Percentiles rank a stretch among this genome's conserved stretches.
These are phyloP conservation scores for Botrytis byssoidea DNA, from an alignment of 2,329 filamentous ascomycete genomes.

Conservation along the genomic window DNA sequence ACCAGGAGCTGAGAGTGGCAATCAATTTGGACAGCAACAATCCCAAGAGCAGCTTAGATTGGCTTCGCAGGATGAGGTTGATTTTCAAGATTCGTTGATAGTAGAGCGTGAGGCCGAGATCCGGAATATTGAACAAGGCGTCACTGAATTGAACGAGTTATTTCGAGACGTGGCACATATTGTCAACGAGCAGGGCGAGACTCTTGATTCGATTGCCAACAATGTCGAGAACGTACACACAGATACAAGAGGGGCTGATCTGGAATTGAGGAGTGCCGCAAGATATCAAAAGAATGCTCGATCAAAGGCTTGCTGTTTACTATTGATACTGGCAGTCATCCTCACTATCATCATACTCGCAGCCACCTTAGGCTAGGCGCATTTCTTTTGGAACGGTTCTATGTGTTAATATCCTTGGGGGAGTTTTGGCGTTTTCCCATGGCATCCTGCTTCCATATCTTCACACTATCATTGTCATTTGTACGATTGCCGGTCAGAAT, in stretches of 20 bases:
- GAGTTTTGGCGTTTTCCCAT: constrained; percentile 22
- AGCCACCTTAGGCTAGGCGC: constrained; percentile 67
- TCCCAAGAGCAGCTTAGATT: constrained; percentile 76
- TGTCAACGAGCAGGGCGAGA: constrained; percentile 87
- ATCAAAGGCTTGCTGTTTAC: constrained; percentile 88
- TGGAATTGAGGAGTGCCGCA: constrained; percentile 80
- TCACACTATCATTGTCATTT: constrained; percentile 1
- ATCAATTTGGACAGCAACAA: constrained; percentile 53
- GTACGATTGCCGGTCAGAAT: constrained; percentile 1
- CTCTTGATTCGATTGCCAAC: constrained; percentile 80
- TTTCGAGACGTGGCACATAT: constrained; percentile 99
- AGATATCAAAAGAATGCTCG: constrained; percentile 94
- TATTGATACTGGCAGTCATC: constrained; percentile 86
- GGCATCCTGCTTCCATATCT: constrained; percentile 1
- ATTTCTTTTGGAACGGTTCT: neutral
- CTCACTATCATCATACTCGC: constrained; percentile 87
- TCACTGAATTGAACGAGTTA: constrained; percentile 91
- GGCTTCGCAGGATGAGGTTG: constrained; percentile 89
- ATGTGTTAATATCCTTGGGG: constrained; percentile 19
- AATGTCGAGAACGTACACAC: constrained; percentile 82
- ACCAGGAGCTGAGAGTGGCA: constrained; percentile 39
- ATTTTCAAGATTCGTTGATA: constrained; percentile 95
- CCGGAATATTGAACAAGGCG: constrained; percentile 93
- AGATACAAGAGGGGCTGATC: constrained; percentile 80
- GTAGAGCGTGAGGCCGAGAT: constrained; percentile 97